Conservation (phyloP, 805 yeast species). For the Ogataea parapolymorpha region DNA sequence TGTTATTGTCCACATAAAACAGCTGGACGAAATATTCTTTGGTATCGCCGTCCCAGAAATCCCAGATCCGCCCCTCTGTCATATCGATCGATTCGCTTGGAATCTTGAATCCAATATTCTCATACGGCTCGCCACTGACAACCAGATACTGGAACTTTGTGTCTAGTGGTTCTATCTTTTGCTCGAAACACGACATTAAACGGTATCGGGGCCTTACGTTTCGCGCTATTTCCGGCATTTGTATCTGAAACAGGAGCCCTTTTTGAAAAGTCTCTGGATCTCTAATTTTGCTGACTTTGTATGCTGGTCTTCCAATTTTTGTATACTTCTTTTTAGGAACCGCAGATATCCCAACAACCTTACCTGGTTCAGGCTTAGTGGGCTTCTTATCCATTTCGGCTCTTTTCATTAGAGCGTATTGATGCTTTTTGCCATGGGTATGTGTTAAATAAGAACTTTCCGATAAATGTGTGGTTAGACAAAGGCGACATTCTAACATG, state of each 20-base stretch:
- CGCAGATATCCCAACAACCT: conserved; percentile 29
- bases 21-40: conserved; percentile 70
- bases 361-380: conserved; percentile 14
- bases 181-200: conserved; percentile 76
- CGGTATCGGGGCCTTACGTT: conserved; percentile 61
- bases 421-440: conserved; percentile 81
- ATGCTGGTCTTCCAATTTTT: conserved; percentile 73
- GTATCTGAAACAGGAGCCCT: conserved; percentile 66
- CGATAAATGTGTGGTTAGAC: conserved; percentile 76
- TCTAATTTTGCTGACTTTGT: conserved; percentile 63
- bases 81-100: conserved; percentile 55
- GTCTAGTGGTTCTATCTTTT: conserved; percentile 42
- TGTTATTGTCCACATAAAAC: conserved; percentile 39
- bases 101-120: conserved; percentile 70
- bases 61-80: conserved; percentile 50
- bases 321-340: conserved; percentile 46
- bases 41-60: conserved; percentile 70
- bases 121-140: conserved; percentile 87
- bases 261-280: conserved; percentile 53
- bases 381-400: conserved; percentile 35
- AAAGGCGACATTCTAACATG: conserved; percentile 75
- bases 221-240: conserved; percentile 45
- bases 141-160: conserved; percentile 66
- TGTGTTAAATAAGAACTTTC: conserved; percentile 83
- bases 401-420: conserved; percentile 64